Conservation (phyloP, 2,329 filamentous ascomycete species). For the Arthrobotrys sphaeroides region DNA sequence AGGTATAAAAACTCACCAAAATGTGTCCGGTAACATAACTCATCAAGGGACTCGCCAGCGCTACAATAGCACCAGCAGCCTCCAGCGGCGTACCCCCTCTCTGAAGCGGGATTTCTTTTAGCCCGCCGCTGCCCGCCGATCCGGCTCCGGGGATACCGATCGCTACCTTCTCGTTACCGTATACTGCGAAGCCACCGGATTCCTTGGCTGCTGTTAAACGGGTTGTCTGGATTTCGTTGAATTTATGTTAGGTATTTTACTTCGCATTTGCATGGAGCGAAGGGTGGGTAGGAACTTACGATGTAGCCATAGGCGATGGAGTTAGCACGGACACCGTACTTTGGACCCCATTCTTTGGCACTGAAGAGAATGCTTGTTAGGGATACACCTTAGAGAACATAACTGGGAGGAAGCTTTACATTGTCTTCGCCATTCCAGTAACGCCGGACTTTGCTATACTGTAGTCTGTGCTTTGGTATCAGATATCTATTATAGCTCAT, state of each 20-base stretch:
- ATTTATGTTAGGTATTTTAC: neutral
- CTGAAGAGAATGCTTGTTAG: slow-evolving; percentile 1
- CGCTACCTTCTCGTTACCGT: slow-evolving; percentile 78
- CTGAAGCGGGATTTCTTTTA: slow-evolving; percentile 73
- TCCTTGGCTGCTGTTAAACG: slow-evolving; percentile 86
- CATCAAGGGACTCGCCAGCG: slow-evolving; percentile 81
- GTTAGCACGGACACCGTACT: slow-evolving; percentile 76
- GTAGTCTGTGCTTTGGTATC: slow-evolving; percentile 89
- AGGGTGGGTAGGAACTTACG: slow-evolving; percentile 24
- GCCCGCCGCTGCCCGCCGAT: slow-evolving; percentile 62
- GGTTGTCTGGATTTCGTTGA: slow-evolving; percentile 63
- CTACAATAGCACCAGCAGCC: slow-evolving; percentile 79
- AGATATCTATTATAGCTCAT: slow-evolving; percentile 18
- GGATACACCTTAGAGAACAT: neutral
- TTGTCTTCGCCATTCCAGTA: slow-evolving; percentile 83
- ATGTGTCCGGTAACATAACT: slow-evolving; percentile 88
- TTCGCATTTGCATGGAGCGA: neutral
- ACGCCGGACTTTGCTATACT: slow-evolving; percentile 85
- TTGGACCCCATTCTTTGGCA: slow-evolving; percentile 56
- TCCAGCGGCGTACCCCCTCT: slow-evolving; percentile 81
- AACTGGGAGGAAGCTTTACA: slow-evolving; percentile 66
- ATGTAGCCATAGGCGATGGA: slow-evolving; percentile 77
- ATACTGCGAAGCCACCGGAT: slow-evolving; percentile 79
- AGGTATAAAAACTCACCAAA: slow-evolving; percentile 65
- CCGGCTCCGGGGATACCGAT: slow-evolving; percentile 74